Evolutionary conservation across 116 monocot species (phyloP).

Genomic region (Thalassia testudinum): DNA sequence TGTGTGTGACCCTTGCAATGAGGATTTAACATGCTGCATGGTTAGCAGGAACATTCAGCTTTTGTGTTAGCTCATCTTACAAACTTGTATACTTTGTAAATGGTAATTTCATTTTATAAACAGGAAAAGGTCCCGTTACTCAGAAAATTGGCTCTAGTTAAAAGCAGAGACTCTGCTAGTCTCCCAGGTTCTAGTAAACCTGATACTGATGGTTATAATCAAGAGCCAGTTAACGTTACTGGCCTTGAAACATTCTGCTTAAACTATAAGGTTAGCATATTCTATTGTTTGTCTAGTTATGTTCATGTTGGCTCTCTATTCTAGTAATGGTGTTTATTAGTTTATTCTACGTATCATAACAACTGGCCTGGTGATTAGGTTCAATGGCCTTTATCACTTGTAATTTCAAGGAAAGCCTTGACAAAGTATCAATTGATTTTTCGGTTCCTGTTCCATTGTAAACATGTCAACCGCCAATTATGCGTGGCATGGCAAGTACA

Average conservation of each 20-base stretch:
- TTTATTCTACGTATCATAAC: background rate
- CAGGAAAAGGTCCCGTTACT: conserved; percentile 80
- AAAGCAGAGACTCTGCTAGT: conserved; percentile 27
- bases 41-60: conserved; percentile 19
- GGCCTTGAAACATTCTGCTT: conserved; percentile 87
- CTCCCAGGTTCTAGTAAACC: conserved; percentile 16
- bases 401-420: conserved; percentile 81
- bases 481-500: conserved; percentile 97
- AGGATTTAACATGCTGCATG: conserved; percentile 85
- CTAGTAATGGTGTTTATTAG: too few species aligned
- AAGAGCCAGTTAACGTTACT: conserved; percentile 41
- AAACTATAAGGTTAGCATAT: conserved; percentile 57
- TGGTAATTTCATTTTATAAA: background rate
- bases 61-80: background rate
- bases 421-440: conserved; percentile 95
- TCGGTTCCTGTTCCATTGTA: conserved; percentile 88
- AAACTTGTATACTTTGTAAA: background rate
- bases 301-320: background rate
- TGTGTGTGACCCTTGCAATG: conserved; percentile 82
- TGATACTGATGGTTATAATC: conserved; percentile 23
- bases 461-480: conserved; percentile 84
- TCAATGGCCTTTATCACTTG: conserved; percentile 86
- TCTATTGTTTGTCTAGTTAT: background rate
- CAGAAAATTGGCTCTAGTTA: conserved; percentile 43
- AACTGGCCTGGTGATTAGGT: conserved; percentile 23